Base-by-base conservation (phyloP, 768 basidiomycete genomes). In the Boletus speciosus region DNA sequence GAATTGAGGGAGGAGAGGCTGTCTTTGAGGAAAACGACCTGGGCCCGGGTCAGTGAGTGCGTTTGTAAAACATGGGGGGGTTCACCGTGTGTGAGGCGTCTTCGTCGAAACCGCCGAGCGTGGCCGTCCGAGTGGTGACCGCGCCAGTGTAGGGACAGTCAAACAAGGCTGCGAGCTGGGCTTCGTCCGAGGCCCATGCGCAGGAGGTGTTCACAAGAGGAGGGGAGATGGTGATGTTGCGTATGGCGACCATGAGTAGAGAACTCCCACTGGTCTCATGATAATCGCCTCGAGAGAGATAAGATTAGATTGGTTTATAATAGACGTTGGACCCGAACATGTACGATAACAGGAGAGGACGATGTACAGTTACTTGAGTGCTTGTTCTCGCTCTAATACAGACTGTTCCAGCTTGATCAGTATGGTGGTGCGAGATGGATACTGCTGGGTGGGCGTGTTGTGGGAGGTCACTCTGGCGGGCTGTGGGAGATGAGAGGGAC, bases 401-500 rank as follows among this genome's bases (percentile, higher is more conserved):
- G 86, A 86, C 65, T 85, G 86, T 72, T 98, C 93, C 56, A 98
- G 77, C 73, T 98, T 98, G 75, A 99, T 96, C 49, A 99, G 81
- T 53, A 99, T 94, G n/a, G 95, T 96, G 5, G 88, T 97, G 49
- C 94, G 82, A 47, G 84, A 82, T 4, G 95, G 92, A 64, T 79
- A 82, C 54, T 88, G 85, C 10, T 86, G 75, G 0, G 81, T 92
- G 5, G 94, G 89, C 1, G 97, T 96, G 53, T 86, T 87, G 68
- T 98, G 97, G 0, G 96, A 94, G 0, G 97, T 98, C 29, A 98
- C 97, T 61, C 96, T 81, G 9, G 96, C 93, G 29, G 97, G 96
- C 96, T 98, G 65, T 44, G 52, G 47, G 29, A 12, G 57, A 41
- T 59, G 57, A 61, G 61, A 46, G 7, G 58, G 39, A 31, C 14